Evolutionary conservation across 139 green algal species (phyloP).

Genomic region (Haematococcus lacustris): DNA sequence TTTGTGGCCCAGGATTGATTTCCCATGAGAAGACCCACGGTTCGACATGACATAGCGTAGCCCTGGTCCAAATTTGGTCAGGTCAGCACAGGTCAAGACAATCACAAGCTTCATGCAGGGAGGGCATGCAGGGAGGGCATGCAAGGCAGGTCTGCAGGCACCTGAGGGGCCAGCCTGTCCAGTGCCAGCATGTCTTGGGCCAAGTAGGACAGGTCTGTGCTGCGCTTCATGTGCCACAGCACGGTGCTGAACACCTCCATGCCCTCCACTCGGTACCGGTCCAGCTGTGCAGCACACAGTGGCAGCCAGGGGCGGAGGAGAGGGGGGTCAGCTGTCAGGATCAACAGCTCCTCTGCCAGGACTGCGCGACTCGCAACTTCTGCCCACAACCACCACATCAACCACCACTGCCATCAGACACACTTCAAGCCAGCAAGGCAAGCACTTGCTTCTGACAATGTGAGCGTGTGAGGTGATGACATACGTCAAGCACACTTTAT

Average conservation of each 20-base stretch:
- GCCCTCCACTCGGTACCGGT: constrained; percentile 42
- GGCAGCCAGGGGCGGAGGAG: no score
- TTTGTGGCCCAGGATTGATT: no score
- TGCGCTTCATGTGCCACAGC: constrained; percentile 91
- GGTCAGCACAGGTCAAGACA: no score
- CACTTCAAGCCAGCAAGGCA: no score
- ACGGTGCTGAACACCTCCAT: constrained; percentile 90
- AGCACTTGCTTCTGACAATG: no score
- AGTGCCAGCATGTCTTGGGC: constrained; percentile 71
- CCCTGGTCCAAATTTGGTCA: background rate
- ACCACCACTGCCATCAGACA: no score
- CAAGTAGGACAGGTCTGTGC: constrained; percentile 79
- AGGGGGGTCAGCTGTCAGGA: background rate
- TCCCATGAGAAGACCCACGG: no score
- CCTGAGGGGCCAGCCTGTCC: constrained; percentile 74
- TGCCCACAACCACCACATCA: no score
- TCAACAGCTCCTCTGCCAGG: background rate
- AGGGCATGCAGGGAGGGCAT: no score
- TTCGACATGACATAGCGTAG: no score
- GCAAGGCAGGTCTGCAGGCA: constrained; percentile 25
- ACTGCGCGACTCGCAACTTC: background rate
- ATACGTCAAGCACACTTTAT: background rate
- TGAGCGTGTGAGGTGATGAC: background rate
- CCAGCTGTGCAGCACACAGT: constrained; percentile 7
- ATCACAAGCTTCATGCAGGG: no score